Percentiles rank a stretch among this genome's conserved stretches.
These are phyloP conservation scores for Arthrobotrys conoides DNA, from an alignment of 2,329 filamentous ascomycete species.

Conservation along the genomic window DNA sequence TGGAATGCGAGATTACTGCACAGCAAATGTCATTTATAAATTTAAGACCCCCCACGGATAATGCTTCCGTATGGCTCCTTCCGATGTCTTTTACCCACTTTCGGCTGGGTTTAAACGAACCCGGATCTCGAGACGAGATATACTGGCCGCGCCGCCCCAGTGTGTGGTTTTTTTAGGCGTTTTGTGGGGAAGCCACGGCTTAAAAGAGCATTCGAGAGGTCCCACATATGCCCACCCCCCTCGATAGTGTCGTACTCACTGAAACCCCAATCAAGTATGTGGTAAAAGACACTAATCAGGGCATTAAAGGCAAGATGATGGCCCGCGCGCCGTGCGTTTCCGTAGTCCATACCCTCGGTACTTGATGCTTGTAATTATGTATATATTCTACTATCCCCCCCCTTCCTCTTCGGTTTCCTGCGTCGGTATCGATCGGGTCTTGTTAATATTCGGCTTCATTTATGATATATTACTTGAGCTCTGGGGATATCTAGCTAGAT, in stretches of 20 bases:
- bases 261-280: constrained; percentile 6
- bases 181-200: constrained; percentile 32
- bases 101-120: constrained; percentile 6
- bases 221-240: constrained; percentile 3
- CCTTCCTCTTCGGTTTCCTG: too few species aligned
- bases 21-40: background rate
- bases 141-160: constrained; percentile 1
- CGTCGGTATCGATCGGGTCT: background rate
- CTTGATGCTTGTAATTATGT: background rate
- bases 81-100: constrained; percentile 6
- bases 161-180: background rate
- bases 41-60: constrained; percentile 7
- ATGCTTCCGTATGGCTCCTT: constrained; percentile 10
- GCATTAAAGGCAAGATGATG: constrained; percentile 1
- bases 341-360: constrained; percentile 19
- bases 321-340: constrained; percentile 7
- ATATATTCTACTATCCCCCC: background rate
- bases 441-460: background rate
- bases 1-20: background rate
- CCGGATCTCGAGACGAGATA: constrained; percentile 10
- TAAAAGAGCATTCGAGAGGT: constrained; percentile 23
- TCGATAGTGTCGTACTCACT: constrained; percentile 4
- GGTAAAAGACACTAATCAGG: constrained; percentile 3
- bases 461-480: background rate
- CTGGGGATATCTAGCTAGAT: constrained; percentile 11